phyloP scores from a whole-genome alignment of 768 basidiomycete genomes.

The Lyophyllum semitale region DNA sequence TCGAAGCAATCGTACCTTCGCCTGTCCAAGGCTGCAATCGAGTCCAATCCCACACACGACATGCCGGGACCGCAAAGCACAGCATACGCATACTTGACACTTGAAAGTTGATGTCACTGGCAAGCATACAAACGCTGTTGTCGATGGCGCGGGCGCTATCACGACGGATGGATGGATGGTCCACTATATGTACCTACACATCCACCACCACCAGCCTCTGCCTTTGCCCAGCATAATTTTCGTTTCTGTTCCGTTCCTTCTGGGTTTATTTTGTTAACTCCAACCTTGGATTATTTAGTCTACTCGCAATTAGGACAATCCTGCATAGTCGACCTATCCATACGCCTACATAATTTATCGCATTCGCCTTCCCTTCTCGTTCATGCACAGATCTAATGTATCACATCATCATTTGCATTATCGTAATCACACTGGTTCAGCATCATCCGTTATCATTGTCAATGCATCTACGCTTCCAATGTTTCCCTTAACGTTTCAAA shows the following conservation, averaged over 20 bases:
- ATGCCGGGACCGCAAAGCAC: not conserved
- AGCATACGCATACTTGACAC: constrained; percentile 1
- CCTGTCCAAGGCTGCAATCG: too few relatives aligned
- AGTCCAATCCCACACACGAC: not conserved
- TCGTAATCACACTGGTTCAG: not conserved
- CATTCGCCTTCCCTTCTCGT: not conserved
- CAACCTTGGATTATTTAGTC: not conserved
- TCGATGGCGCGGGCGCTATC: constrained; percentile 7
- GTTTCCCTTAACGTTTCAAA: too few relatives aligned
- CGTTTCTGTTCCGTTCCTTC: not conserved
- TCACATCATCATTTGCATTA: not conserved
- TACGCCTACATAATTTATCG: constrained; percentile 12
- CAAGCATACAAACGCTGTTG: constrained; percentile 1
- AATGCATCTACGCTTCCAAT: too few relatives aligned
- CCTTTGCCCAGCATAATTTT: not conserved
- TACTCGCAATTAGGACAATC: not conserved
- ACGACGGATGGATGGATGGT: not conserved
- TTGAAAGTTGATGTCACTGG: not conserved
- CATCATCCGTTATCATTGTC: not conserved
- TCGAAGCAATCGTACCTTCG: too few relatives aligned
- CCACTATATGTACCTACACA: not conserved
- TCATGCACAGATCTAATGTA: not conserved
- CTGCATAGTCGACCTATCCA: constrained; percentile 1
- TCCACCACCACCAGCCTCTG: not conserved
- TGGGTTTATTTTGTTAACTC: not conserved